Percentiles rank a stretch among this genome's conserved stretches.
These are phyloP conservation scores for Talaromyces marneffei DNA, from an alignment of 2,329 filamentous ascomycete species.

Conservation along the genomic window DNA sequence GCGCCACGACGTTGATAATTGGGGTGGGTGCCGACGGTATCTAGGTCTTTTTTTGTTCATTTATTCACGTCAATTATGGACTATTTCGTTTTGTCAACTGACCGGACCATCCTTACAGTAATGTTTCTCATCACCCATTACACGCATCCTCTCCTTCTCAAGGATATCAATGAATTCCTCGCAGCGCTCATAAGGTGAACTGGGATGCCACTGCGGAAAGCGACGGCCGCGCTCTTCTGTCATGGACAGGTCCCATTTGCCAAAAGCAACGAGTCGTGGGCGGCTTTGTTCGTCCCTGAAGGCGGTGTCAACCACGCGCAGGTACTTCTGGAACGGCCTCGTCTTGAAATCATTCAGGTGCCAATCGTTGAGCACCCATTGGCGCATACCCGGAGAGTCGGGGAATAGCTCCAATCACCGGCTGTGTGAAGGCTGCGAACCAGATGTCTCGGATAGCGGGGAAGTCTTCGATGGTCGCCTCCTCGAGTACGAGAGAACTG, in stretches of 20 bases:
- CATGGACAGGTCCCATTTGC: slow-evolving; percentile 26
- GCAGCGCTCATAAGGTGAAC: slow-evolving; percentile 17
- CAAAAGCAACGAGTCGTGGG: slow-evolving; percentile 22
- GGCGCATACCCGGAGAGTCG: slow-evolving; percentile 23
- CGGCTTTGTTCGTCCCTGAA: slow-evolving; percentile 11
- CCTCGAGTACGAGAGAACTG: slow-evolving; percentile 15
- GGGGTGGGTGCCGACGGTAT: slow-evolving; percentile 38
- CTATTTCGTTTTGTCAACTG: neutral
- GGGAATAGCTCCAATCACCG: slow-evolving; percentile 22
- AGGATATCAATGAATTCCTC: slow-evolving; percentile 19
- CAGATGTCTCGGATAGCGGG: slow-evolving; percentile 22
- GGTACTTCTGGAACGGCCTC: slow-evolving; percentile 23
- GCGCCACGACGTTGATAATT: slow-evolving; percentile 39
- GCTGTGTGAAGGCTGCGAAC: slow-evolving; percentile 23
- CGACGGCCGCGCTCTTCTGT: slow-evolving; percentile 22
- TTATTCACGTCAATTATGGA: neutral
- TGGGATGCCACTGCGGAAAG: slow-evolving; percentile 25
- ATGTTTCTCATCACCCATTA: slow-evolving; percentile 24
- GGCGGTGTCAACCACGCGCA: slow-evolving; percentile 24
- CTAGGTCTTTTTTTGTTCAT: slow-evolving; percentile 27
- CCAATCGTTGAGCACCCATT: slow-evolving; percentile 23
- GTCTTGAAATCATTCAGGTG: slow-evolving; percentile 20
- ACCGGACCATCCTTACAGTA: slow-evolving; percentile 21
- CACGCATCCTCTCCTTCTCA: slow-evolving; percentile 19
- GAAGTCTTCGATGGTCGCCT: slow-evolving; percentile 21